These are phyloP conservation scores for Madurella mycetomatis DNA, from an alignment of 2,329 filamentous ascomycete species.

Conservation along the genomic window DNA sequence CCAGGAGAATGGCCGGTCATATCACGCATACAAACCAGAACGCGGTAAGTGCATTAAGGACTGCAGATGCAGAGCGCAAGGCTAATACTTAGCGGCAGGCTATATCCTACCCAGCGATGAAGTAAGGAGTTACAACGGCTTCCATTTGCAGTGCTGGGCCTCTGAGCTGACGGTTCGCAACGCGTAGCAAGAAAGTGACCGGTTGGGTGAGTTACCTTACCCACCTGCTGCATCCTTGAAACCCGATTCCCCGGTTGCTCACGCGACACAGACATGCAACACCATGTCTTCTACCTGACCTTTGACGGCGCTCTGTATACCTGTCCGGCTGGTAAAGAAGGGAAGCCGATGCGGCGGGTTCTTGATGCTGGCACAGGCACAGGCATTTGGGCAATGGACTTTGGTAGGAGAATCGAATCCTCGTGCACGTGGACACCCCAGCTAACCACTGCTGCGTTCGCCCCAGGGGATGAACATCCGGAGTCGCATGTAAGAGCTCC, in stretches of 20 bases:
- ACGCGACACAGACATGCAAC: slow-evolving; percentile 13
- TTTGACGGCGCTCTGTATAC: slow-evolving; percentile 40
- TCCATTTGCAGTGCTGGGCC: neutral
- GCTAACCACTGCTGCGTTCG: too few relatives aligned
- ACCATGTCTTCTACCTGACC: slow-evolving; percentile 13
- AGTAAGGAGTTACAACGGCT: neutral
- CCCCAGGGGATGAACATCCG: too few relatives aligned
- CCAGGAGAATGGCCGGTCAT: slow-evolving; percentile 14
- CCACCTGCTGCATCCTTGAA: too few relatives aligned
- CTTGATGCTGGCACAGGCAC: slow-evolving; percentile 46
- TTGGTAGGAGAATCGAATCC: slow-evolving; percentile 31
- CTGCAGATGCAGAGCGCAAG: too few relatives aligned
- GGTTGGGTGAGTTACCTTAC: too few relatives aligned
- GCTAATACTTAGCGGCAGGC: neutral
- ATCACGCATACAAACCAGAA: slow-evolving; percentile 16
- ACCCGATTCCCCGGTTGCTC: neutral
- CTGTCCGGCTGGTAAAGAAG: slow-evolving; percentile 38
- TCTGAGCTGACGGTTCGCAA: too few relatives aligned
- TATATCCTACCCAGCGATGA: slow-evolving; percentile 18
- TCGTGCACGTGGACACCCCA: slow-evolving; percentile 11
- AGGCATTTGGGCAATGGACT: slow-evolving; percentile 44
- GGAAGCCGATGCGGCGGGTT: slow-evolving; percentile 33
- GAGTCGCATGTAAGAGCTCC: slow-evolving; percentile 8
- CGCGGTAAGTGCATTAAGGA: neutral
- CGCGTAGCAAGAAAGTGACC: too few relatives aligned